These are phyloP conservation scores for Penicillium sp. DNA, from an alignment of 2,329 filamentous ascomycete species.

Conservation along the genomic window DNA sequence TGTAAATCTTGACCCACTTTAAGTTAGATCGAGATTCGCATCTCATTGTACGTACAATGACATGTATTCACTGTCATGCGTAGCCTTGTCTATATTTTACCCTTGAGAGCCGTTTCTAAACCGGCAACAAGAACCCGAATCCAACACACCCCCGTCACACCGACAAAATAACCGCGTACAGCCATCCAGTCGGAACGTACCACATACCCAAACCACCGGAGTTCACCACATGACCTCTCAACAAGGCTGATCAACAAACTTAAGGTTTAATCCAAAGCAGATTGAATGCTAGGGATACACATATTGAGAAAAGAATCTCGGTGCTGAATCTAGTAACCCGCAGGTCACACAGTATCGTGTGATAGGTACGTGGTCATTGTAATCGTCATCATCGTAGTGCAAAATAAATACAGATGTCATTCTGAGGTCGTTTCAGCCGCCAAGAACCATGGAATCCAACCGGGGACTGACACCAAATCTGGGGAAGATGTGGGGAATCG, in stretches of 20 bases:
- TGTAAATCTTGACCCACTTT: constrained; percentile 15
- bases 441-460: neutral
- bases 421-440: neutral
- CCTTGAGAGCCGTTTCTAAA: neutral
- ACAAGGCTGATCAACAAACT: neutral
- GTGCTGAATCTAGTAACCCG: neutral
- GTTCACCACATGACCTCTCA: constrained; percentile 3
- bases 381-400: neutral
- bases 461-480: neutral
- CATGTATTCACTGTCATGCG: neutral
- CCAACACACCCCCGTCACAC: neutral
- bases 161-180: neutral
- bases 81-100: neutral
- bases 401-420: neutral
- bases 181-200: constrained; percentile 1
- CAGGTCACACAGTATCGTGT: neutral
- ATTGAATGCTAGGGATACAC: neutral
- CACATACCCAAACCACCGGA: neutral
- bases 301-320: neutral
- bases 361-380: neutral
- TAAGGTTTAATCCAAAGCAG: neutral
- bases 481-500: neutral
- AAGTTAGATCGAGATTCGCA: constrained; percentile 13
- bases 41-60: neutral
- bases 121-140: neutral